phyloP scores from a whole-genome alignment of 2,329 filamentous ascomycete genomes.

The Exophiala sp. region DNA sequence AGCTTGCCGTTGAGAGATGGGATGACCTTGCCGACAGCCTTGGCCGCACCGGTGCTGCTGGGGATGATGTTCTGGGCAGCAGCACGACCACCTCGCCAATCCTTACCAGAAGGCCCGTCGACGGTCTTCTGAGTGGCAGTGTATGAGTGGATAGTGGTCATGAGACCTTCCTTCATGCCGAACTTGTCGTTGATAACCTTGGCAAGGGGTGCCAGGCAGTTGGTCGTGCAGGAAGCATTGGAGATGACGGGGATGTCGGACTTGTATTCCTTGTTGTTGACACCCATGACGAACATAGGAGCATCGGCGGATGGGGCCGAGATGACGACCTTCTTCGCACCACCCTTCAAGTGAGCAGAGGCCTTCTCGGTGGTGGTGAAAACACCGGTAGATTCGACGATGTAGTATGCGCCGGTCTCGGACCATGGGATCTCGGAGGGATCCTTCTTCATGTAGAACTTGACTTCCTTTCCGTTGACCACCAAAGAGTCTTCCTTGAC shows the following conservation, averaged over 20 bases:
- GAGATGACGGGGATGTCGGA: constrained; percentile 89
- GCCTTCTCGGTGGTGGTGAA: constrained; percentile 99
- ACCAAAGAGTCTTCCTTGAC: constrained; percentile 68
- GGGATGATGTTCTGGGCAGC: constrained; percentile 99
- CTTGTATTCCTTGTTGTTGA: constrained; percentile 94
- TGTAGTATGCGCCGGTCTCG: constrained; percentile 83
- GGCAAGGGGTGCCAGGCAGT: constrained; percentile 98
- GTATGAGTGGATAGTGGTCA: constrained; percentile 99
- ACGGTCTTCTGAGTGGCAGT: constrained; percentile 99
- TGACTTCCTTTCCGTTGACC: constrained; percentile 92
- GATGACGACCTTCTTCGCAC: constrained; percentile 95
- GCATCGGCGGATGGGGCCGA: constrained; percentile 64
- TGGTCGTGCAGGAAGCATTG: constrained; percentile 99
- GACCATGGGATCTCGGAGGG: constrained; percentile 86
- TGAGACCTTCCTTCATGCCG: constrained; percentile 95
- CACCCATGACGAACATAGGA: constrained; percentile 99
- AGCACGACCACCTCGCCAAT: constrained; percentile 98
- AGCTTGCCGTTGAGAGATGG: constrained; percentile 98
- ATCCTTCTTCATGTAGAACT: constrained; percentile 92
- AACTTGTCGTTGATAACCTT: constrained; percentile 99
- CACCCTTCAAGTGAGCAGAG: constrained; percentile 86
- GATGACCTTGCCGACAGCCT: constrained; percentile 99
- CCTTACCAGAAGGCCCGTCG: constrained; percentile 95
- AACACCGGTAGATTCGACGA: constrained; percentile 97
- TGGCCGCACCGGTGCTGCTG: constrained; percentile 97